These are phyloP conservation scores for Chondrostereum purpureum DNA, from an alignment of 1,284 basidiomycete genomes.

Conservation along the genomic window DNA sequence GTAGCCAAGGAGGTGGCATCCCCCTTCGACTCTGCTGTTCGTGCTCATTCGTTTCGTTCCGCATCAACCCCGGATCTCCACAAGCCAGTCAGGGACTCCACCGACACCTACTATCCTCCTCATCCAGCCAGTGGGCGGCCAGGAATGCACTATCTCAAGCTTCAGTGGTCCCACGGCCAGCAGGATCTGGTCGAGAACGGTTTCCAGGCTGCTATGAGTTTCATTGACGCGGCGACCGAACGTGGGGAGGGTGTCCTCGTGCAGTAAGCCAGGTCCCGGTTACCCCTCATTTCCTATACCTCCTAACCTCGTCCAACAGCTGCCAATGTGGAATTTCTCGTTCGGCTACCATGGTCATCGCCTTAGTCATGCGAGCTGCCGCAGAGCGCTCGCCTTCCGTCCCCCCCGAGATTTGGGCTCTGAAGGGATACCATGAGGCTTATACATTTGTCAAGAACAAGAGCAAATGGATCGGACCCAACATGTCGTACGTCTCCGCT, in stretches of 20 bases:
- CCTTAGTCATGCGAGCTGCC: constrained; percentile 92
- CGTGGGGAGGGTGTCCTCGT: constrained; percentile 78
- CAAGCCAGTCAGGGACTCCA: constrained; percentile 25
- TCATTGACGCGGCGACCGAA: constrained; percentile 71
- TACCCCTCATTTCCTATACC: constrained; percentile 12
- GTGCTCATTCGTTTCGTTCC: constrained; percentile 43
- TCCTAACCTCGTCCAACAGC: constrained; percentile 34
- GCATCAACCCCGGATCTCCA: constrained; percentile 67
- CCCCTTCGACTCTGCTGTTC: constrained; percentile 53
- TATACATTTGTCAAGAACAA: constrained; percentile 89
- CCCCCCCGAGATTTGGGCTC: constrained; percentile 69
- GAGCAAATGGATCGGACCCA: constrained; percentile 86
- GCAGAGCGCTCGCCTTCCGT: constrained; percentile 62
- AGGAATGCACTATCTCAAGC: constrained; percentile 84
- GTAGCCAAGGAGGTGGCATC: constrained; percentile 91
- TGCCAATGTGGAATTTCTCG: constrained; percentile 97
- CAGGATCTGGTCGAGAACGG: constrained; percentile 75
- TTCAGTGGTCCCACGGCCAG: constrained; percentile 93
- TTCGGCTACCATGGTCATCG: constrained; percentile 89
- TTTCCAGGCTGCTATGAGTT: constrained; percentile 75
- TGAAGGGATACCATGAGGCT: constrained; percentile 87
- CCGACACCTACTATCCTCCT: constrained; percentile 55
- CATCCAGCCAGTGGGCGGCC: constrained; percentile 64
- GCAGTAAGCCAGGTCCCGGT: too few relatives aligned
- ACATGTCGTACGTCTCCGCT: constrained; percentile 78